Base-by-base conservation (phyloP, 2,329 filamentous ascomycete species). In the Cladosporium oxysporum region DNA sequence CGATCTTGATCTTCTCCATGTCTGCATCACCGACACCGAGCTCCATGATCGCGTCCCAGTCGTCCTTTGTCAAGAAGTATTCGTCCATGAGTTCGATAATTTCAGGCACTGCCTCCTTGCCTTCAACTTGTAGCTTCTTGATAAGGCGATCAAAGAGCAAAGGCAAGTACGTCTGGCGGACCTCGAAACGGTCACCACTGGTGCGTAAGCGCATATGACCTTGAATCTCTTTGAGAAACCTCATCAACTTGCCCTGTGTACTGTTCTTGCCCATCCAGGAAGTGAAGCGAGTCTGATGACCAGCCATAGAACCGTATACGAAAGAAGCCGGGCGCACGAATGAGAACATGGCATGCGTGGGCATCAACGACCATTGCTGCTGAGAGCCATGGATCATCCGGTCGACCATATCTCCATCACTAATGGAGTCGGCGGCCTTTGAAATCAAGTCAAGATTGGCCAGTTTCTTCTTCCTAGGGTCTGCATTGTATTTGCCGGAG, bases 301-400 rank as follows among this genome's bases (percentile, higher is more conserved):
- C 82, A 10, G 80, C 80, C 74, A 96, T 86, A 72, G 90, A 90
- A 49, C 95, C 95, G 60, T 92, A 87, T 12, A 95, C 84, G 75
- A 91, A 97, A 77, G 92, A 97, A 8, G 95, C 90, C 5, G 95
- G 95, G 29, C 91, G 85, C 28, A 99, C 94, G 64, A 96, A 96
- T 75, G 93, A 97, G 81, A 98, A 97, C 47, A 97, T 85, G 29
- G 93, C 95, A 78, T 99, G 95, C 1, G 92, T 91, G 16, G 95
- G 95, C 95, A 99, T 99, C 68, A 99, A 81, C 75, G 91, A 95
- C 95, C 95, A 99, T 69, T 99, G 95, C 76, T 99, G 95, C 76
- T 99, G 95, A 53, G 92, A 92, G 29, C 95, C 95, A 77, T 99
- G 95, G 67, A 99, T 99, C 94, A 99, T 97, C 62, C 92, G 87